Percentiles rank a stretch among this genome's conserved stretches.
Evolutionary conservation across 257 asterid genomes (phyloP).

Genomic region (Penstemon davidsonii): DNA sequence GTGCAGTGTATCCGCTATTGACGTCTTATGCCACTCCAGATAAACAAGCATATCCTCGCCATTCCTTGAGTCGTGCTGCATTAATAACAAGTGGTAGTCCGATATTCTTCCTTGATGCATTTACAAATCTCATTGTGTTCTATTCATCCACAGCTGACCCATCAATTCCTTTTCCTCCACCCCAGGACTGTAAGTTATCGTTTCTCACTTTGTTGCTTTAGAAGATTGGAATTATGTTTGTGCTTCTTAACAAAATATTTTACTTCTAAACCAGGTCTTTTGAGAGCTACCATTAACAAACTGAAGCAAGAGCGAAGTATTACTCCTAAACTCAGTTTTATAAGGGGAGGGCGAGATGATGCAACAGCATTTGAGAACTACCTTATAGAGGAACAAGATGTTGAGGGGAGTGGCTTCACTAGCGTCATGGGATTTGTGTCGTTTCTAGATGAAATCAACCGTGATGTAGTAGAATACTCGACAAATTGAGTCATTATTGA

Average conservation of each 20-base stretch:
- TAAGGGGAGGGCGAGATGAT: constrained; percentile 84
- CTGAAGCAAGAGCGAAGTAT: constrained; percentile 88
- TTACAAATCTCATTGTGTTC: constrained; percentile 80
- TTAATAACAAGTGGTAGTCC: constrained; percentile 94
- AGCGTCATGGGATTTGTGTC: constrained; percentile 88
- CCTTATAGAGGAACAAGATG: constrained; percentile 97
- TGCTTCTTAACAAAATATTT: constrained; percentile 16
- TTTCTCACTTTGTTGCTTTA: constrained; percentile 12
- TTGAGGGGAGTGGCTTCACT: constrained; percentile 76
- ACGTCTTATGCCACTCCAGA: constrained; percentile 78
- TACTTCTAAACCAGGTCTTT: constrained; percentile 51
- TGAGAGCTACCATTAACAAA: constrained; percentile 80
- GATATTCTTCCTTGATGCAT: constrained; percentile 93
- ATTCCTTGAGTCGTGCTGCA: constrained; percentile 98
- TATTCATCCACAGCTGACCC: constrained; percentile 87
- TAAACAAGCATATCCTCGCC: constrained; percentile 94
- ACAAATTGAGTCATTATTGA: constrained; percentile 29
- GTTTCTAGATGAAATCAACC: constrained; percentile 82
- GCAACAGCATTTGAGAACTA: constrained; percentile 83
- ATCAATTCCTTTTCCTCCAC: constrained; percentile 95
- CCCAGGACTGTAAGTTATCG: constrained; percentile 87
- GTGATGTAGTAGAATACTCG: constrained; percentile 63
- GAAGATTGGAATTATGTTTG: not conserved
- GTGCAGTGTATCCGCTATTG: constrained; percentile 85
- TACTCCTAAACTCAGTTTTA: constrained; percentile 78